Percentiles rank a stretch among this genome's conserved stretches.
phyloP scores from a whole-genome alignment of 2,329 filamentous ascomycete genomes.

The Trichoderma brevicompactum region DNA sequence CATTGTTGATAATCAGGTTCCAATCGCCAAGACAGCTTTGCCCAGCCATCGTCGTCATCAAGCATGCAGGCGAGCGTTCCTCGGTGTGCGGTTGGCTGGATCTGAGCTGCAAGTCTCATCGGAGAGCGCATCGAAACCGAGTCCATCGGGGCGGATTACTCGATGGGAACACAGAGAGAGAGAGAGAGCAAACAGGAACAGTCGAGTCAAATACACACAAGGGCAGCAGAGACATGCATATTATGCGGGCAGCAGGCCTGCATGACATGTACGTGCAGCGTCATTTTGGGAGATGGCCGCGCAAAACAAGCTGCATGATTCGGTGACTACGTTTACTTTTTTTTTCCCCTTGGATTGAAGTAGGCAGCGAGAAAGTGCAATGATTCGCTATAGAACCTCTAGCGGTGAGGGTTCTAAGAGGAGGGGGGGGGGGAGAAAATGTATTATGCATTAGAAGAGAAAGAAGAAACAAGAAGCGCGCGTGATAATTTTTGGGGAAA shows the following conservation, averaged over 20 bases:
- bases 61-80: background rate
- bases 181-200: too few species aligned
- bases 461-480: background rate
- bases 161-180: too few species aligned
- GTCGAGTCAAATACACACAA: too few species aligned
- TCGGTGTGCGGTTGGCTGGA: background rate
- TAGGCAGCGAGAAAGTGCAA: background rate
- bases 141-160: too few species aligned
- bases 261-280: too few species aligned
- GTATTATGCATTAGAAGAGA: too few species aligned
- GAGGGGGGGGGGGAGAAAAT: background rate
- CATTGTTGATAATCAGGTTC: background rate
- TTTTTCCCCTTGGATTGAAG: background rate
- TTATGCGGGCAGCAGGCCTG: too few species aligned
- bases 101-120: slow-evolving; percentile 1
- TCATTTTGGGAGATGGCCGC: too few species aligned
- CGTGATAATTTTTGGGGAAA: background rate
- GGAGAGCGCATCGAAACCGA: too few species aligned
- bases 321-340: background rate
- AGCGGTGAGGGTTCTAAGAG: background rate
- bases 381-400: background rate
- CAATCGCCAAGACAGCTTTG: slow-evolving; percentile 6
- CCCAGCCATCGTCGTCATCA: slow-evolving; percentile 3
- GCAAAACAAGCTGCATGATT: too few species aligned
- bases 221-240: too few species aligned